Conservation (phyloP, 2,329 filamentous ascomycete genomes). For the Nemania sp. region DNA sequence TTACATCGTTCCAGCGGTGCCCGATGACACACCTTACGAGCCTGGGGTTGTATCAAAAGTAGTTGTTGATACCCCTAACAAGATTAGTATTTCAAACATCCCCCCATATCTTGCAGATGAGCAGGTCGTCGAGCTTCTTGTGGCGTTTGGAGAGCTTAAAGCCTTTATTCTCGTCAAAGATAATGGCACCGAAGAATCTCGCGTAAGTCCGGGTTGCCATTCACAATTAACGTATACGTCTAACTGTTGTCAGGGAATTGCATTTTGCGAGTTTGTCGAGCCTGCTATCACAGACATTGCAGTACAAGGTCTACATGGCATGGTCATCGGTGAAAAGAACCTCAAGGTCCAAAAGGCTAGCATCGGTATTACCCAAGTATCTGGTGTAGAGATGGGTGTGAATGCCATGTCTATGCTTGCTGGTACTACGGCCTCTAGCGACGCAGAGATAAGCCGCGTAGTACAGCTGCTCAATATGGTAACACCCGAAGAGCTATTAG, state of each 20-base stretch:
- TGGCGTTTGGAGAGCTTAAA: slow-evolving; percentile 92
- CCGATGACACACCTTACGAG: slow-evolving; percentile 78
- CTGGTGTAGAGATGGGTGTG: slow-evolving; percentile 93
- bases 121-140: slow-evolving; percentile 89
- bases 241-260: slow-evolving; percentile 77
- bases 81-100: slow-evolving; percentile 92
- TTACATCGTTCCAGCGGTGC: slow-evolving; percentile 89
- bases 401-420: slow-evolving; percentile 98
- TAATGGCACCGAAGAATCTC: slow-evolving; percentile 83
- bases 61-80: slow-evolving; percentile 93
- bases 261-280: slow-evolving; percentile 95
- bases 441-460: slow-evolving; percentile 84
- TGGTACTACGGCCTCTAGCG: slow-evolving; percentile 79
- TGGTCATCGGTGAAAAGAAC: slow-evolving; percentile 89
- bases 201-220: slow-evolving; percentile 68
- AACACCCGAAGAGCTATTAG: slow-evolving; percentile 92
- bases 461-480: slow-evolving; percentile 98
- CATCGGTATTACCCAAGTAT: slow-evolving; percentile 91
- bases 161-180: slow-evolving; percentile 93
- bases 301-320: slow-evolving; percentile 89
- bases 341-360: slow-evolving; percentile 90
- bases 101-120: slow-evolving; percentile 89
- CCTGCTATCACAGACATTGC: slow-evolving; percentile 82
- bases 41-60: slow-evolving; percentile 81
- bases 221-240: slow-evolving; percentile 23